Conservation (phyloP, 129 eudicot genomes). For the Lactuca sativa region DNA sequence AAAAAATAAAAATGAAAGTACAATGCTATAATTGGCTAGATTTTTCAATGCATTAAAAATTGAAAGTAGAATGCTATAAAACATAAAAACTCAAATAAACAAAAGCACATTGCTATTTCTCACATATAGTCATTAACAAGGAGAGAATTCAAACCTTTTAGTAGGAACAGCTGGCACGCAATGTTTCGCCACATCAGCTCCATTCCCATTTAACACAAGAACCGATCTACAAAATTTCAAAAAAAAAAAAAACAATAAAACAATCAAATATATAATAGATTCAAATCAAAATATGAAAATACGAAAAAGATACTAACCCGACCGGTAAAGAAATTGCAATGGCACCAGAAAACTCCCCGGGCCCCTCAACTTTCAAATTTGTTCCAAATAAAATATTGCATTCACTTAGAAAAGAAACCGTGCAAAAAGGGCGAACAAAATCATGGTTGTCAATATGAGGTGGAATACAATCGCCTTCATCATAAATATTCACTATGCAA, state of each 20-base stretch:
- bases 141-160: constrained; percentile 52
- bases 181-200: constrained; percentile 95
- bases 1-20: neutral
- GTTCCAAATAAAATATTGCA: constrained; percentile 83
- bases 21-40: neutral
- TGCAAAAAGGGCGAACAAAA: constrained; percentile 89
- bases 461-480: constrained; percentile 95
- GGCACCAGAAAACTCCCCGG: constrained; percentile 86
- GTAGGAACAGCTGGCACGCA: constrained; percentile 95
- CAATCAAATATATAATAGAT: neutral
- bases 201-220: constrained; percentile 81
- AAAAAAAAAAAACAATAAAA: constrained; percentile 10
- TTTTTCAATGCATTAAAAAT: too few relatives aligned
- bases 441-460: constrained; percentile 99
- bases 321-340: constrained; percentile 69
- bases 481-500: constrained; percentile 91
- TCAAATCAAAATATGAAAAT: neutral
- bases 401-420: constrained; percentile 92
- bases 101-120: too few relatives aligned
- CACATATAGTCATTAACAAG: neutral
- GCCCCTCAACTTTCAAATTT: constrained; percentile 62
- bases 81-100: too few relatives aligned
- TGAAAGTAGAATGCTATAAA: too few relatives aligned
- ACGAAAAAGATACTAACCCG: constrained; percentile 56
- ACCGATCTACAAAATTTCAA: constrained; percentile 54